These are phyloP conservation scores for Pichia sp. DNA, from an alignment of 1,139 yeast genomes.

Conservation along the genomic window DNA sequence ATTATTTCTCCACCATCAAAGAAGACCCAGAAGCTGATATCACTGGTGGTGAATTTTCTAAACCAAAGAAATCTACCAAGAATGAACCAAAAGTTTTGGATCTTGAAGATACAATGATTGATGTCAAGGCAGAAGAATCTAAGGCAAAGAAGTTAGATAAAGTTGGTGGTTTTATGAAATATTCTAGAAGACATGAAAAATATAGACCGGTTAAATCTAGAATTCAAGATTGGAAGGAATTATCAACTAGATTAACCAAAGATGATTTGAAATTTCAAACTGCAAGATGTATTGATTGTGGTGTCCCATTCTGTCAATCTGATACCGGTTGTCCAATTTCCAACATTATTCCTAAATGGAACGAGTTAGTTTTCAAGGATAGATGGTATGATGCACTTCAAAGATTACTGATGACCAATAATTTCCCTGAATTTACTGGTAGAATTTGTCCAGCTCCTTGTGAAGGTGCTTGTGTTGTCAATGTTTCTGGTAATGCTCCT, in stretches of 20 bases:
- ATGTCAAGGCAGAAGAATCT: conserved; percentile 57
- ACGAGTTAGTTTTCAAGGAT: conserved; percentile 90
- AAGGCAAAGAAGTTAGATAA: conserved; percentile 63
- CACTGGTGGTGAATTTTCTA: conserved; percentile 71
- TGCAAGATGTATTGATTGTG: conserved; percentile 99
- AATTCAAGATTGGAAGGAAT: conserved; percentile 87
- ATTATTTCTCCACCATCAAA: conserved; percentile 58
- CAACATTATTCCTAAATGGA: conserved; percentile 96
- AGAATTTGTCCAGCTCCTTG: conserved; percentile 99
- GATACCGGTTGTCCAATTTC: conserved; percentile 98
- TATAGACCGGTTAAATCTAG: conserved; percentile 75
- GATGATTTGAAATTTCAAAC: conserved; percentile 87
- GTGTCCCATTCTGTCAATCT: conserved; percentile 97
- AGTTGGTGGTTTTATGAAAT: conserved; percentile 87
- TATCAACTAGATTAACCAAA: conserved; percentile 72
- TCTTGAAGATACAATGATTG: conserved; percentile 80
- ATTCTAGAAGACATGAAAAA: conserved; percentile 80
- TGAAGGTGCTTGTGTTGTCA: conserved; percentile 96
- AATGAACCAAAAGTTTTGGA: conserved; percentile 82
- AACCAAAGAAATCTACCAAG: conserved; percentile 36
- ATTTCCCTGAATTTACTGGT: conserved; percentile 98
- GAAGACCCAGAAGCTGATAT: conserved; percentile 82
- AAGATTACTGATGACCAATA: conserved; percentile 89
- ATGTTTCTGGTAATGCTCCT: conserved; percentile 80
- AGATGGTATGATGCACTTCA: conserved; percentile 94